Conservation (phyloP, 371 early-diverging fungal genomes). For the Mucor saturninus region DNA sequence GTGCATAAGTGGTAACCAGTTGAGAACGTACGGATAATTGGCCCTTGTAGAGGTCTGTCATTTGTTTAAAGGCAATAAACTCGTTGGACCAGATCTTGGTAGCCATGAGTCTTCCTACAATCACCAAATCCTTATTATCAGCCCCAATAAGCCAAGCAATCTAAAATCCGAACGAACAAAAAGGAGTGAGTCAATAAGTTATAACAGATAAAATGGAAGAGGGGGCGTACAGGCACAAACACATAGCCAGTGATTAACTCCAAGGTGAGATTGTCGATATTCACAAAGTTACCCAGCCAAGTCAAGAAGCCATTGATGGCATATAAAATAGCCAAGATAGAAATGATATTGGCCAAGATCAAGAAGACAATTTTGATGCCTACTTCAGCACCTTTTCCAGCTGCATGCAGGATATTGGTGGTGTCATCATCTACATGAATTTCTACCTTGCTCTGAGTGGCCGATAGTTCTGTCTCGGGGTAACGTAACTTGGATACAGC, state of each 20-base stretch:
- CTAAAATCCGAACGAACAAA: background rate
- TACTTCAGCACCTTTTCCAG: slow-evolving; percentile 84
- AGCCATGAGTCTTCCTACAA: slow-evolving; percentile 76
- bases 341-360: slow-evolving; percentile 78
- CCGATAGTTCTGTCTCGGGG: slow-evolving; percentile 82
- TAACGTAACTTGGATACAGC: slow-evolving; percentile 83
- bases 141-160: slow-evolving; percentile 83
- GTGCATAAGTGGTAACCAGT: slow-evolving; percentile 69
- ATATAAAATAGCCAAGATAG: slow-evolving; percentile 51
- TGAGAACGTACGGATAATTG: slow-evolving; percentile 45
- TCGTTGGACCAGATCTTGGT: slow-evolving; percentile 86
- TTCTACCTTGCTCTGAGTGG: slow-evolving; percentile 67
- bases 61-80: slow-evolving; percentile 76
- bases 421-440: slow-evolving; percentile 44
- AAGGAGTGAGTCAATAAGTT: background rate
- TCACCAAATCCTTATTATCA: slow-evolving; percentile 55
- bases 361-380: slow-evolving; percentile 80
- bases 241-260: slow-evolving; percentile 79
- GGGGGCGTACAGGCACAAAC: slow-evolving; percentile 64
- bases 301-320: slow-evolving; percentile 74
- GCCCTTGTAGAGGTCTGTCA: slow-evolving; percentile 32
- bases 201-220: too few species aligned
- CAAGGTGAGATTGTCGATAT: slow-evolving; percentile 66
- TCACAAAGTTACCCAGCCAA: slow-evolving; percentile 80
- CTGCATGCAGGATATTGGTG: slow-evolving; percentile 81